Evolutionary conservation across 257 asterid genomes (phyloP).

Genomic region (Galeopsis tetrahit): DNA sequence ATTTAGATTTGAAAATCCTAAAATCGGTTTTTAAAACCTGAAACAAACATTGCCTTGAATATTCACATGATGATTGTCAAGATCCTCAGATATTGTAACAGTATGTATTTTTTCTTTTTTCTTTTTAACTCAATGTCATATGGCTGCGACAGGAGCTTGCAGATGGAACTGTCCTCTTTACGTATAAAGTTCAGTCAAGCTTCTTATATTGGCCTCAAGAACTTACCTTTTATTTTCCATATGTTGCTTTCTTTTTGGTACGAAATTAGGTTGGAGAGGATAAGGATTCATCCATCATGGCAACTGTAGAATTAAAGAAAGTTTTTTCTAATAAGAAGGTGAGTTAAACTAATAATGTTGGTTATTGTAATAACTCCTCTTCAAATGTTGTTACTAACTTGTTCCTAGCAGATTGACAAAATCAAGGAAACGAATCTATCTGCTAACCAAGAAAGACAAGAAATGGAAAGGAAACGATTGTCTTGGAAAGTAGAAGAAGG

Average conservation of each 20-base stretch:
- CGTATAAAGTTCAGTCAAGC: too few species aligned
- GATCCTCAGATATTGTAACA: not conserved
- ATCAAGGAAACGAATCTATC: conserved; percentile 68
- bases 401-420: conserved; percentile 49
- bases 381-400: conserved; percentile 6
- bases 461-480: conserved; percentile 72
- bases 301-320: conserved; percentile 76
- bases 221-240: too few species aligned
- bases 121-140: too few species aligned
- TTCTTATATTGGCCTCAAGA: too few species aligned
- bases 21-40: too few species aligned
- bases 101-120: not conserved
- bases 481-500: conserved; percentile 76
- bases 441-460: conserved; percentile 78
- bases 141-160: too few species aligned
- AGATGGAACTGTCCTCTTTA: too few species aligned
- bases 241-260: too few species aligned
- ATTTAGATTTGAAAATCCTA: too few species aligned
- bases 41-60: too few species aligned
- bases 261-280: too few species aligned
- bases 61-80: not conserved
- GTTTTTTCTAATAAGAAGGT: conserved; percentile 80
- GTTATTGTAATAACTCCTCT: not conserved
- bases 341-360: conserved; percentile 14
- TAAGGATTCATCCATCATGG: too few species aligned